These are phyloP conservation scores for Wickerhamiella azymoides DNA, from an alignment of 805 yeast species.

Conservation along the genomic window DNA sequence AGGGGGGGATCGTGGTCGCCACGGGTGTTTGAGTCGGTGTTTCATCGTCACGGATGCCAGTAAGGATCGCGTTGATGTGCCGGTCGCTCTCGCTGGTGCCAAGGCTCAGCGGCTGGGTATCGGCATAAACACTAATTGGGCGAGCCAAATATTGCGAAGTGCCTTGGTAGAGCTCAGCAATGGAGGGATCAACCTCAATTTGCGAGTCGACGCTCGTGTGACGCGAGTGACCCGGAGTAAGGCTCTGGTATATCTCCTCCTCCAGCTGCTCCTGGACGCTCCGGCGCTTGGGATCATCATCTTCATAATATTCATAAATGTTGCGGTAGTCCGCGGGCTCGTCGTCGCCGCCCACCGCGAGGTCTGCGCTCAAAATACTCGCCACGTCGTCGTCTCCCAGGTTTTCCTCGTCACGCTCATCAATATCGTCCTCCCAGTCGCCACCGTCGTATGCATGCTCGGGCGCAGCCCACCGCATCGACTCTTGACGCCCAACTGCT, in stretches of 20 bases:
- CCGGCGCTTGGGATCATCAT: conserved; percentile 6
- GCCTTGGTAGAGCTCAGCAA: conserved; percentile 24
- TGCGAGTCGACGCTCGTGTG: conserved; percentile 6
- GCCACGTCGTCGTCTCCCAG: not conserved
- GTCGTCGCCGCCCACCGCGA: not conserved
- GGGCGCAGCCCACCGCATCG: conserved; percentile 27
- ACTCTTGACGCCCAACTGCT: conserved; percentile 18
- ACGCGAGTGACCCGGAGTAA: conserved; percentile 3
- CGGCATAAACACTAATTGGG: conserved; percentile 21
- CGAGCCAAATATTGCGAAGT: conserved; percentile 20
- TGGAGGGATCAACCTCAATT: conserved; percentile 19
- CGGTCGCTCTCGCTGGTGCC: conserved; percentile 13
- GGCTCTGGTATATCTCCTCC: conserved; percentile 3
- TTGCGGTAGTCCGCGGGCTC: not conserved
- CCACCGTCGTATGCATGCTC: conserved; percentile 26
- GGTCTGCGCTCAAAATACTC: conserved; percentile 1
- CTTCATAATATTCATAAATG: not conserved
- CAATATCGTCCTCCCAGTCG: conserved; percentile 23
- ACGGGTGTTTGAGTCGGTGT: conserved; percentile 1
- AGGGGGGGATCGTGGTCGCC: not conserved
- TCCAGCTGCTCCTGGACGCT: conserved; percentile 7
- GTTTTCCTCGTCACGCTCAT: conserved; percentile 4
- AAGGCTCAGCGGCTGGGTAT: conserved; percentile 12
- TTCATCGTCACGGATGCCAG: conserved; percentile 1
- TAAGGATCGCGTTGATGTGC: conserved; percentile 17